Evolutionary conservation across 2,329 filamentous ascomycete genomes (phyloP).

Genomic region (Verticillium albo-atrum): DNA sequence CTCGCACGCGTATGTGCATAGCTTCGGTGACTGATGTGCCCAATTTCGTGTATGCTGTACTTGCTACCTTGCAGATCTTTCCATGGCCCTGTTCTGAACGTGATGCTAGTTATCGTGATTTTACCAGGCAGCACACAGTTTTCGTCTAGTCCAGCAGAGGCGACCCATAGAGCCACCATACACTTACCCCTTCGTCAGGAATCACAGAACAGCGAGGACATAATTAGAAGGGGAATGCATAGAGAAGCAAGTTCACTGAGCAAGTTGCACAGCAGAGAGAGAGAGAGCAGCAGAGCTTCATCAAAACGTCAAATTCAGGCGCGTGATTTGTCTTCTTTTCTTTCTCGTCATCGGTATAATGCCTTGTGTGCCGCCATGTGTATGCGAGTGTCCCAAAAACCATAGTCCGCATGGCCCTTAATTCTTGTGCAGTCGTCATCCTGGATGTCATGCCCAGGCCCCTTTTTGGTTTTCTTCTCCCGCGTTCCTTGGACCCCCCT

Average conservation of each 20-base stretch:
- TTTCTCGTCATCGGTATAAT: background rate
- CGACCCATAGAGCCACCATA: too few species aligned
- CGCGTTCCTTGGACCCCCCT: background rate
- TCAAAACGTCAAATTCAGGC: background rate
- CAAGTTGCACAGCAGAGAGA: background rate
- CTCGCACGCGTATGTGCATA: too few species aligned
- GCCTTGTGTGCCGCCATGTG: background rate
- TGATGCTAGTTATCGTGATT: too few species aligned
- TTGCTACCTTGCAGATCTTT: too few species aligned
- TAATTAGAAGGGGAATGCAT: too few species aligned
- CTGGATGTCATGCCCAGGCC: background rate
- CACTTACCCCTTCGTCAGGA: too few species aligned
- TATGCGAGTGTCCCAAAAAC: background rate
- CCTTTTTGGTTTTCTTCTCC: background rate
- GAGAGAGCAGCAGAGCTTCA: background rate
- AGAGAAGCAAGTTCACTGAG: background rate
- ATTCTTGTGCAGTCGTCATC: background rate
- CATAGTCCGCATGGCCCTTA: background rate
- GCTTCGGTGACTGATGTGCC: too few species aligned
- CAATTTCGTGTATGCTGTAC: too few species aligned
- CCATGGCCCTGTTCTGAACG: too few species aligned
- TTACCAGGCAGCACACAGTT: too few species aligned
- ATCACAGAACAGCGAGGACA: too few species aligned
- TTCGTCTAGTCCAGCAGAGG: too few species aligned
- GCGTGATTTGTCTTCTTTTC: background rate